Evolutionary conservation across 2,329 filamentous ascomycete species (phyloP), one percentile per base, ranked within the genome.

Genomic region (Phialemonium atrogriseum): DNA sequence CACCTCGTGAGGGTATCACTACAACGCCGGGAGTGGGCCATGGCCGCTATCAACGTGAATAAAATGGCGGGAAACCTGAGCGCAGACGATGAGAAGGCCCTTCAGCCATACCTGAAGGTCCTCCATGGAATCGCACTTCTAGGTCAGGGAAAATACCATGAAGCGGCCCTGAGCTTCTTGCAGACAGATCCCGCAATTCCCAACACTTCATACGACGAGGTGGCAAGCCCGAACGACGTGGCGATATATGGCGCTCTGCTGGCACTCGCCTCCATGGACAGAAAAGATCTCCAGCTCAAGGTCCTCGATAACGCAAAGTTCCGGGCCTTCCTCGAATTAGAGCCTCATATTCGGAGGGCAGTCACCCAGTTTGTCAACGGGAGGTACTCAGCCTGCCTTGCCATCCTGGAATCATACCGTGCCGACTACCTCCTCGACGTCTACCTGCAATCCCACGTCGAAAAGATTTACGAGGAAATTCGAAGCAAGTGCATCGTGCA

Each of bases 281-380:
- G 91, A 28, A 64, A 68, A 7, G 77, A 85, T 39, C 67, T 98
- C 14, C 82, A 91, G 53, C 62, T 59, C 5, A 66, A 68, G 6
- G 86, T 96, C 3, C 72, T 98, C 1, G 84, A 91, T 22, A 94
- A 86, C 50, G 64, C 65, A 20, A 66, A 70, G 9, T 98, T 98
- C 62, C 81, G 91, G 32, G 77, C 73, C 27, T 94, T 91, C 51
- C 72, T 98, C 10, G 91, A 96, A 54, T 70, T 93, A 1, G 91
- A 96, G 57, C 87, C 89, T 4, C 89, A 96, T 49, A 83, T 98
- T 40, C 84, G 91, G 41, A 88, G 88, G 36, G 89, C 91, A 10
- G 83, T 98, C 45, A 76, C 75, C 7, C 80, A 85, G 52, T 98
- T 95, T 60, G 85, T 89, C 46, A 86, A 83, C 44, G 86, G 85